These are phyloP conservation scores for Lojkania enalia DNA, from an alignment of 2,329 filamentous ascomycete genomes.

Conservation along the genomic window DNA sequence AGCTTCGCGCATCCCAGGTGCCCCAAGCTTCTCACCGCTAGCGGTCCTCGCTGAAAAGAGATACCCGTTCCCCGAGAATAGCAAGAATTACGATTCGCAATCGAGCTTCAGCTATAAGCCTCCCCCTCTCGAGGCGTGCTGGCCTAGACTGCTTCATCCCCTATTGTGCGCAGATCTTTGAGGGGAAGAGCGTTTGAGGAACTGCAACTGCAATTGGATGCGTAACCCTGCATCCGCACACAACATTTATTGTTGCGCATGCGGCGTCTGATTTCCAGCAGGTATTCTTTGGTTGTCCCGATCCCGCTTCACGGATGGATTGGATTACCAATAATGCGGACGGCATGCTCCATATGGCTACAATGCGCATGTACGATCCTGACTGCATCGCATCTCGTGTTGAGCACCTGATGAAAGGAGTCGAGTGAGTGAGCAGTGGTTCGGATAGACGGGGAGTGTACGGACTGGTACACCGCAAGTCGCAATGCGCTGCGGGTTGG, in stretches of 20 bases:
- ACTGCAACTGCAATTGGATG: constrained; percentile 18
- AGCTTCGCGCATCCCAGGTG: constrained; percentile 16
- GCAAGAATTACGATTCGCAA: not conserved
- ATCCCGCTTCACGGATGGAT: no score
- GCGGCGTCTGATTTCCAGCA: no score
- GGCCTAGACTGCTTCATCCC: constrained; percentile 7
- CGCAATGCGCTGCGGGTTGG: no score
- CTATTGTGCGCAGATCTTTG: constrained; percentile 18
- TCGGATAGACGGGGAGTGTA: not conserved
- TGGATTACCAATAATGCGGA: no score
- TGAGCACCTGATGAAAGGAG: constrained; percentile 41
- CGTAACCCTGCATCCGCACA: no score
- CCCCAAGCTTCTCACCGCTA: constrained; percentile 28
- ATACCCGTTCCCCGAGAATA: not conserved
- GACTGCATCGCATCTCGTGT: constrained; percentile 35
- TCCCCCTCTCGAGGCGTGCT: not conserved
- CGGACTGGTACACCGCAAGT: not conserved
- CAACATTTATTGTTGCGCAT: no score
- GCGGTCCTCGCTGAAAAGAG: constrained; percentile 6
- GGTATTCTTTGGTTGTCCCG: no score
- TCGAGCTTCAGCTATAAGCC: not conserved
- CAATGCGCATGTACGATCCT: constrained; percentile 17
- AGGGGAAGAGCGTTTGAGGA: constrained; percentile 10
- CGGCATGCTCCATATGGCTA: no score
- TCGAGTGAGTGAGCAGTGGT: no score